These are phyloP conservation scores for Meyerozyma carpophila DNA, from an alignment of 1,139 yeast genomes.

Conservation along the genomic window DNA sequence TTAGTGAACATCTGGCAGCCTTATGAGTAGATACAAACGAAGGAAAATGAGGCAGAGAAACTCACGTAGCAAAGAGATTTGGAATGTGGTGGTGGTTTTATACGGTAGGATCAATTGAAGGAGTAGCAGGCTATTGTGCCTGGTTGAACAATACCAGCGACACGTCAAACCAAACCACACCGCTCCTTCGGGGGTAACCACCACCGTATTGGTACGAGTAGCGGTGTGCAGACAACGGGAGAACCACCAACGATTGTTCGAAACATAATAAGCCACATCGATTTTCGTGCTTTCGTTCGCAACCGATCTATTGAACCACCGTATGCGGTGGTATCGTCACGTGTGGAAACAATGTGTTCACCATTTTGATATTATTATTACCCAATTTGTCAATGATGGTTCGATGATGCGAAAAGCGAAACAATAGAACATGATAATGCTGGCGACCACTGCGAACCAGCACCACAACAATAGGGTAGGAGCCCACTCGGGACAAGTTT, in stretches of 20 bases:
- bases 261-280: not conserved
- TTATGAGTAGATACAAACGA: not conserved
- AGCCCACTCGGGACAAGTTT: not conserved
- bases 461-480: not conserved
- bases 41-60: not conserved
- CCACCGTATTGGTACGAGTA: not conserved
- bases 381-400: not conserved
- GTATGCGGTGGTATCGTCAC: not conserved
- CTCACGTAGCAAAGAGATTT: not conserved
- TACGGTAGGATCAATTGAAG: not conserved
- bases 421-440: not conserved
- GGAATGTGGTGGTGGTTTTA: not conserved
- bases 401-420: not conserved
- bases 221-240: not conserved
- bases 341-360: not conserved
- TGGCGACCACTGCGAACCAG: not conserved
- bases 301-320: not conserved
- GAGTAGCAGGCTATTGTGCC: not conserved
- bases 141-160: not conserved
- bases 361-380: not conserved
- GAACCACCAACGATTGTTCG: not conserved
- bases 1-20: conserved; percentile 8
- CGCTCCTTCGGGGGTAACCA: not conserved
- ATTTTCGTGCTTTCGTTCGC: not conserved
- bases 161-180: not conserved